phyloP scores from a whole-genome alignment of 768 basidiomycete genomes.

The Tylopilus felleus region DNA sequence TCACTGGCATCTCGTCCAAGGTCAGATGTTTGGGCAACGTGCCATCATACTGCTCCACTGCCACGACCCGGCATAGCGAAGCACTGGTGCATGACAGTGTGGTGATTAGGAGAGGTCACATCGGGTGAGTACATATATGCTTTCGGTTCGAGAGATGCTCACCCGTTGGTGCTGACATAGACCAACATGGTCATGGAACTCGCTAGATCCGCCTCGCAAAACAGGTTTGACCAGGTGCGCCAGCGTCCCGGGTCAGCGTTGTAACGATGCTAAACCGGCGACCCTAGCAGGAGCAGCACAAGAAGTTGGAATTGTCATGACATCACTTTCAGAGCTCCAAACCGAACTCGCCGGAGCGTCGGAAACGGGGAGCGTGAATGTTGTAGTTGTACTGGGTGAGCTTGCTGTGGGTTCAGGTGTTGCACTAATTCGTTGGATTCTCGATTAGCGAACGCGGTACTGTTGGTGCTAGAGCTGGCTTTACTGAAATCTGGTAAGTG shows the following conservation, averaged over 20 bases:
- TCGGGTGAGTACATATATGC: background rate
- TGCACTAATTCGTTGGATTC: background rate
- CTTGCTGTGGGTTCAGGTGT: background rate
- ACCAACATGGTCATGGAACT: background rate
- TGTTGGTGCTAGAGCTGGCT: background rate
- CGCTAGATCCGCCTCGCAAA: background rate
- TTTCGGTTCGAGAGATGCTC: background rate
- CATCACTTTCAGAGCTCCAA: conserved; percentile 7
- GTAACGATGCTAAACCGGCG: no score
- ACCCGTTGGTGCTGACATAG: background rate
- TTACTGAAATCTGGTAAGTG: background rate
- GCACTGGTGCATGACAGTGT: no score
- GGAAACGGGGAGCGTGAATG: background rate
- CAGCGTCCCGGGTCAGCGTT: background rate
- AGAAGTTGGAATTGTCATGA: background rate
- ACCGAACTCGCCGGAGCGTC: background rate
- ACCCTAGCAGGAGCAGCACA: no score
- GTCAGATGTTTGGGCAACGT: no score
- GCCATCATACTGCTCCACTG: no score
- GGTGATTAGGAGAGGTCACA: no score
- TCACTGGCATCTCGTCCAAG: no score
- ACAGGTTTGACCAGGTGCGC: background rate
- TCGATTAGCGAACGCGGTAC: background rate
- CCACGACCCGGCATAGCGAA: no score
- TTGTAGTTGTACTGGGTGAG: background rate